phyloP scores from a whole-genome alignment of 1,284 basidiomycete genomes.

The Cutaneotrichosporon dermatis region DNA sequence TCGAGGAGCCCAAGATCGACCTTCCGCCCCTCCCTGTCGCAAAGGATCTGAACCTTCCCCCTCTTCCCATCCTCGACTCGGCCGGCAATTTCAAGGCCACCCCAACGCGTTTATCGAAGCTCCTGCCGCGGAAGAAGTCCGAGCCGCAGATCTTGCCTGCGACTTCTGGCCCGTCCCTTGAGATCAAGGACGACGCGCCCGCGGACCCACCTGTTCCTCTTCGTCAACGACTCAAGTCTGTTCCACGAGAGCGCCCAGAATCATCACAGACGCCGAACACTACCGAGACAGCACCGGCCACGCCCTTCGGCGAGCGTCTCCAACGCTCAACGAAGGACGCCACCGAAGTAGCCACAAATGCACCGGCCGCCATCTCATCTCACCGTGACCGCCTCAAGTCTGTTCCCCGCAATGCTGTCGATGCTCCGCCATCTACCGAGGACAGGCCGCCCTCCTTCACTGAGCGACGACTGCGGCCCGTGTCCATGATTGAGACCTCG shows the following conservation, averaged over 20 bases:
- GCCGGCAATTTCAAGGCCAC: background rate
- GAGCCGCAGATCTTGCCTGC: background rate
- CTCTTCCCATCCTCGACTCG: slow-evolving; percentile 3
- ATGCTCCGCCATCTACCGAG: background rate
- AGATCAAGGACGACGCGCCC: background rate
- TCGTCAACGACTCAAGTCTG: background rate
- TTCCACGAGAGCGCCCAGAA: background rate
- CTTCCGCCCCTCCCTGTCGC: slow-evolving; percentile 10
- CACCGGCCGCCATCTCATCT: background rate
- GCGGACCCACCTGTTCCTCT: background rate
- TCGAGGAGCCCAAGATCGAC: slow-evolving; percentile 14
- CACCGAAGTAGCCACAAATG: background rate
- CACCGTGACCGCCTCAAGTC: background rate
- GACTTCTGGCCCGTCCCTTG: background rate
- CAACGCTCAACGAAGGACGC: background rate
- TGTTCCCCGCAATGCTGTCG: background rate
- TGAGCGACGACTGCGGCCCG: slow-evolving; percentile 1
- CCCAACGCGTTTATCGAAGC: background rate
- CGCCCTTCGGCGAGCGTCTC: slow-evolving; percentile 5
- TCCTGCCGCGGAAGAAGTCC: background rate
- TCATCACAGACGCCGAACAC: background rate
- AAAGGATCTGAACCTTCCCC: slow-evolving; percentile 1
- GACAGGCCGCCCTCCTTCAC: background rate
- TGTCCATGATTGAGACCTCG: slow-evolving; percentile 3
- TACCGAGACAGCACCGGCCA: background rate